A percentile compares a stretch with the other conserved stretches of the same genome.
Conservation (phyloP, 176 grass and related monocot species). For the Canna indica region DNA sequence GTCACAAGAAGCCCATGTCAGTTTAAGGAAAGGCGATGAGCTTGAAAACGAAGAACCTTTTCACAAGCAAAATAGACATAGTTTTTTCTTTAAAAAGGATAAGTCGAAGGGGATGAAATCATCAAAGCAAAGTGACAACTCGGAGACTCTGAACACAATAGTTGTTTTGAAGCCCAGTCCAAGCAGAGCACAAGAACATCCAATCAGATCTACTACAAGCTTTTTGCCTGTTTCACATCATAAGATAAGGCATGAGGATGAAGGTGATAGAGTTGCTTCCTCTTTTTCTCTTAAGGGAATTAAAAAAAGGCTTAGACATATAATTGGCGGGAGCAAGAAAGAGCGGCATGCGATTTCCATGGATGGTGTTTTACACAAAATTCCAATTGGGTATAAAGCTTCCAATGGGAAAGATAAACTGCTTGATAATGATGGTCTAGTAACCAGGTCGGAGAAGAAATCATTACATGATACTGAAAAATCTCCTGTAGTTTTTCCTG, state of each 20-base stretch:
- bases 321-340: constrained; percentile 13
- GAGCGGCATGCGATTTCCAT: constrained; percentile 31
- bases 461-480: constrained; percentile 30
- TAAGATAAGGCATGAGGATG: constrained; percentile 30
- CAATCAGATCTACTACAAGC: constrained; percentile 23
- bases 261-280: constrained; percentile 33
- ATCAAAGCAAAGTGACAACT: constrained; percentile 28
- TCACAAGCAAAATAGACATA: constrained; percentile 31
- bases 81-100: constrained; percentile 51
- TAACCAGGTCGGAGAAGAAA: constrained; percentile 29
- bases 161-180: constrained; percentile 78
- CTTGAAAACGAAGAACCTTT: constrained; percentile 19
- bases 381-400: constrained; percentile 30
- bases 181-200: neutral
- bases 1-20: constrained; percentile 14
- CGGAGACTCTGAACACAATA: constrained; percentile 58
- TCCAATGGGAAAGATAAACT: constrained; percentile 39
- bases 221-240: constrained; percentile 28
- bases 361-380: constrained; percentile 39
- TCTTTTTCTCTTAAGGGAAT: constrained; percentile 14
- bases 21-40: constrained; percentile 21
- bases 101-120: constrained; percentile 34
- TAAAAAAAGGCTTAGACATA: constrained; percentile 13
- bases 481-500: constrained; percentile 19
- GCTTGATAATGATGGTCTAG: constrained; percentile 4